These are phyloP conservation scores for Linanthus parryae DNA, from an alignment of 148 eudicot species.

Conservation along the genomic window DNA sequence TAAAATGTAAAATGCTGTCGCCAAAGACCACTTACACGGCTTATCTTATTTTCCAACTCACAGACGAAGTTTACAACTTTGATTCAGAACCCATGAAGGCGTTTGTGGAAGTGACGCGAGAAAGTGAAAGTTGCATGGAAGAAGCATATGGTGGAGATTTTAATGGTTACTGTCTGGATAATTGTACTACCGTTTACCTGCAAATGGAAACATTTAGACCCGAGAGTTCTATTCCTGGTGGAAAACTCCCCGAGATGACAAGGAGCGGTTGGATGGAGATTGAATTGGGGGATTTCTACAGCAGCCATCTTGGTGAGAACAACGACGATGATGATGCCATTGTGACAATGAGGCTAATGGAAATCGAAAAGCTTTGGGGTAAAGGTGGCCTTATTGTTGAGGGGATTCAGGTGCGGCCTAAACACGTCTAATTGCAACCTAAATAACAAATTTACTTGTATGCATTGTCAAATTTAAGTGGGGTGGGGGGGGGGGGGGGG, in stretches of 20 bases:
- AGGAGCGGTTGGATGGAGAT: conserved; percentile 64
- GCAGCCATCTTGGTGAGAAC: no score
- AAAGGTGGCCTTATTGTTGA: conserved; percentile 48
- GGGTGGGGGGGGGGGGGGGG: no score
- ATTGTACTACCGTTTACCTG: conserved; percentile 10
- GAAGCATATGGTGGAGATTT: conserved; percentile 15
- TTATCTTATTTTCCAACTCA: conserved; percentile 4
- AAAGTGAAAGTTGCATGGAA: conserved; percentile 11
- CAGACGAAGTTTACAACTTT: background rate
- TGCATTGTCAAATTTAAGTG: no score
- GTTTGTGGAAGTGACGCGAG: conserved; percentile 8
- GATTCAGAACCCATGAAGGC: background rate
- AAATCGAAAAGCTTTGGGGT: conserved; percentile 24
- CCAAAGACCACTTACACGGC: conserved; percentile 11
- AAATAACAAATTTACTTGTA: no score
- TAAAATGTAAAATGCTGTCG: background rate
- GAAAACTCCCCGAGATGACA: conserved; percentile 25
- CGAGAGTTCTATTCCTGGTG: conserved; percentile 1
- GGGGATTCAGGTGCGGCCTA: conserved; percentile 66
- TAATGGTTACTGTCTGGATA: no score
- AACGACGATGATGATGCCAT: conserved; percentile 18
- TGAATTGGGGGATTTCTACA: conserved; percentile 43
- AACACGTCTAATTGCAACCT: no score
- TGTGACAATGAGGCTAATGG: conserved; percentile 35
- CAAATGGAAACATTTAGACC: background rate